Base-by-base conservation (phyloP, 352 stramenopile genomes). In the Phytophthora ramorum region DNA sequence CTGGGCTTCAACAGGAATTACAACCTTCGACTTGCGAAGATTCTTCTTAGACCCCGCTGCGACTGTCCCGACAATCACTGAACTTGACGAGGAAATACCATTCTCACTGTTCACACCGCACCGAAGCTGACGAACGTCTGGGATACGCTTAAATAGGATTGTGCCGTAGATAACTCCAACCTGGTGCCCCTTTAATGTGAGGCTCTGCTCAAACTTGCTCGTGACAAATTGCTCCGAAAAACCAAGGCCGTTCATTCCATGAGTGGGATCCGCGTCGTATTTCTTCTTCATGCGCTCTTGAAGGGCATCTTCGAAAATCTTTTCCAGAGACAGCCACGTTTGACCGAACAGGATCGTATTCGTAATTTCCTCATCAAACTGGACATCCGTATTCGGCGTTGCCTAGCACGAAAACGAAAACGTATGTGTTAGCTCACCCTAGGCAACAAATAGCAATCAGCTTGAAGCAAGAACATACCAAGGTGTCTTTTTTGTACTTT, bases 101-200 rank as follows among this genome's bases (percentile, higher is more conserved):
- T 92, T 87, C 46, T 96, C 89, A 35, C 87, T 95, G 65, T 95
- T 96, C 24, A 96, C 89, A 22, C 89, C 89, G 32, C 85, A 95
- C 20, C 89, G 84, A 51, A 96, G 67, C 53, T 96, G 89, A 7
- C 89, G 85, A 8, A 96, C 87, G 59, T 96, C 89, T 2, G 89
- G 89, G 40, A 96, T 96, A n/a, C 85, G 83, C 58, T 93, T 96
- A 72, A 96, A 96, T 17, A 96, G 44, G 26, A 96, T 91, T 16
- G 89, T 96, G 14, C 89, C 89, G 58, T 95, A 94, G 44, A 96
- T 84, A 38, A 96, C 86, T 32, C 82, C 89, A 49, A 96, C 86
- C 66, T 93, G 85, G 52, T 96, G 89, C 8, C 89, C 89, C 43
- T 96, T 95, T 30, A 96, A 66, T 32, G 87, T 96, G 24, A 96